phyloP scores from a whole-genome alignment of 495 filamentous ascomycete genomes.

The Neurospora sp. region DNA sequence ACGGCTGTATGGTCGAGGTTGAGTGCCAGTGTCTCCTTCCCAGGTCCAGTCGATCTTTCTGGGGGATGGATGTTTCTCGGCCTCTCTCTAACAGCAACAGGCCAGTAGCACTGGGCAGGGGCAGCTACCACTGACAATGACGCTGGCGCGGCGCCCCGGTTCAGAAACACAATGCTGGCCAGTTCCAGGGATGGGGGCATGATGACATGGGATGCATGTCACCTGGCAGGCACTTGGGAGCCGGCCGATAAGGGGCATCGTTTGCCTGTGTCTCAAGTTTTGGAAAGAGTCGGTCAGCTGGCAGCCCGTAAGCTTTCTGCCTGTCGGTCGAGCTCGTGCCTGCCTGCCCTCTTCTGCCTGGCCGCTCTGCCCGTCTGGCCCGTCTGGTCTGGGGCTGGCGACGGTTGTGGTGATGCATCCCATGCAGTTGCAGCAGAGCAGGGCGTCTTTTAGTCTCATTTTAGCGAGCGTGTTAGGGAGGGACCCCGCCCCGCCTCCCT shows the following conservation, averaged over 20 bases:
- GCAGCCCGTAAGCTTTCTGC: not conserved
- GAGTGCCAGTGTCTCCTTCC: not conserved
- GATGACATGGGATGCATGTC: not conserved
- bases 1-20: not conserved
- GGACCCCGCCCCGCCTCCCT: not conserved
- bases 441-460: not conserved
- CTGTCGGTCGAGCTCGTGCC: not conserved
- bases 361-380: not conserved
- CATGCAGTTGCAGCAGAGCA: not conserved
- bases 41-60: not conserved
- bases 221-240: not conserved
- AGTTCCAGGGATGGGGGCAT: not conserved
- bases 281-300: not conserved
- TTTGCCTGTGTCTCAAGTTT: not conserved
- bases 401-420: not conserved
- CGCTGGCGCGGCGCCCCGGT: conserved; percentile 7
- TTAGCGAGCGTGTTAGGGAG: not conserved
- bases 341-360: not conserved
- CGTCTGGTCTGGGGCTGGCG: not conserved
- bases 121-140: conserved; percentile 1
- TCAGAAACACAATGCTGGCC: not conserved
- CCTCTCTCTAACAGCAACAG: not conserved
- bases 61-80: not conserved
- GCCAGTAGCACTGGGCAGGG: not conserved
- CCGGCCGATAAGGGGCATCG: not conserved